phyloP scores from a whole-genome alignment of 441 rosid species.

The Jatropha multifida region DNA sequence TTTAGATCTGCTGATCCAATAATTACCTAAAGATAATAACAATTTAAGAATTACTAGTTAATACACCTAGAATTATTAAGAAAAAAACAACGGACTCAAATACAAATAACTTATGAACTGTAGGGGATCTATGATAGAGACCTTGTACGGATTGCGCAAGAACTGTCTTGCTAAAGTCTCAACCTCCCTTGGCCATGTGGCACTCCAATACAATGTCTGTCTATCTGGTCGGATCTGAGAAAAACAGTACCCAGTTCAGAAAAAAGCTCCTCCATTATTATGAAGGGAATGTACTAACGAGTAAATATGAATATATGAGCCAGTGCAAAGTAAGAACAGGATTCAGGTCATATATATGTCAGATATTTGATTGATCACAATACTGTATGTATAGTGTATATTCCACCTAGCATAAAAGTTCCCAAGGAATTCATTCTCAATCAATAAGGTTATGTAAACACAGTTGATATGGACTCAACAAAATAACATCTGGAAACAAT shows the following conservation, averaged over 20 bases:
- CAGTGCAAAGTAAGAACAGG: too few species aligned
- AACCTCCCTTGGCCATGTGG: conserved; percentile 99
- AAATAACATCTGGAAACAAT: not conserved
- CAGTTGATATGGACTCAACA: not conserved
- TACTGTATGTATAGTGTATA: not conserved
- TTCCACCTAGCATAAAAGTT: not conserved
- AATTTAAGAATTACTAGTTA: conserved; percentile 19
- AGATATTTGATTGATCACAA: too few species aligned
- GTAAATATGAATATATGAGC: not conserved
- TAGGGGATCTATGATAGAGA: conserved; percentile 23
- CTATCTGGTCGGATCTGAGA: conserved; percentile 94
- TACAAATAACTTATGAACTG: not conserved
- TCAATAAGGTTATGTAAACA: not conserved
- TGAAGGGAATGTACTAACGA: not conserved
- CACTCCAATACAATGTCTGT: conserved; percentile 97
- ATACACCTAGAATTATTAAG: conserved; percentile 10
- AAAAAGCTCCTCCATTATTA: not conserved
- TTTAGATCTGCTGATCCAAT: conserved; percentile 84
- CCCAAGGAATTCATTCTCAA: not conserved
- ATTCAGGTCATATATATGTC: too few species aligned
- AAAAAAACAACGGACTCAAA: not conserved
- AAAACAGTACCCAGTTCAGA: conserved; percentile 1
- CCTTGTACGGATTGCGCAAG: conserved; percentile 85
- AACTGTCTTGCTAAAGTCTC: conserved; percentile 89
- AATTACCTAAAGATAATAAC: conserved; percentile 58